Conservation (phyloP, 345 rosid species). For the Xanthoceras sorbifolium region DNA sequence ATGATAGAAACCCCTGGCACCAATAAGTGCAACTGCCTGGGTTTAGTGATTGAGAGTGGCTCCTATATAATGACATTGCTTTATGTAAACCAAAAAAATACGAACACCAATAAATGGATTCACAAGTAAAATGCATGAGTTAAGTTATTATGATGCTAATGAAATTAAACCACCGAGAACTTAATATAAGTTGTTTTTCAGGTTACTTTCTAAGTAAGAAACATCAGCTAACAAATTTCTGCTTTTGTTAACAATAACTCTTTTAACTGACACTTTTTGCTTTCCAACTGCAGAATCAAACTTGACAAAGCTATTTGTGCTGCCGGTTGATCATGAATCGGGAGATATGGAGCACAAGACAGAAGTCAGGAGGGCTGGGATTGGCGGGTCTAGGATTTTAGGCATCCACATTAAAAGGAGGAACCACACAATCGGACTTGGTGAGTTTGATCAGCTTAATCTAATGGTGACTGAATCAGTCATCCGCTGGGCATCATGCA, state of each 20-base stretch:
- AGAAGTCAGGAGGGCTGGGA: slow-evolving; percentile 42
- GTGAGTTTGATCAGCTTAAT: slow-evolving; percentile 66
- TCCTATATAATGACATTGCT: not conserved
- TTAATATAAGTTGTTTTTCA: not conserved
- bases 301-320: slow-evolving; percentile 36
- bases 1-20: not conserved
- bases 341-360: slow-evolving; percentile 39
- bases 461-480: slow-evolving; percentile 61
- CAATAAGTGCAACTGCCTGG: not conserved
- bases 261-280: slow-evolving; percentile 1
- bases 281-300: slow-evolving; percentile 36
- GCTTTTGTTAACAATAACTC: not conserved
- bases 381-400: slow-evolving; percentile 39
- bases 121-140: not conserved
- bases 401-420: slow-evolving; percentile 66
- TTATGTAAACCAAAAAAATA: not conserved
- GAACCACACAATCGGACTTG: slow-evolving; percentile 67
- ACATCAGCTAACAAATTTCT: not conserved
- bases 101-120: not conserved
- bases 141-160: not conserved
- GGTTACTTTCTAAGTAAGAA: not conserved
- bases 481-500: slow-evolving; percentile 86
- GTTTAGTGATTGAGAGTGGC: not conserved
- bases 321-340: slow-evolving; percentile 34
- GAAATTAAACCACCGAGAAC: no score